A percentile compares a stretch with the other conserved stretches of the same genome.
Conservation (phyloP, 768 basidiomycete species). For the Leucogyrophana mollusca region DNA sequence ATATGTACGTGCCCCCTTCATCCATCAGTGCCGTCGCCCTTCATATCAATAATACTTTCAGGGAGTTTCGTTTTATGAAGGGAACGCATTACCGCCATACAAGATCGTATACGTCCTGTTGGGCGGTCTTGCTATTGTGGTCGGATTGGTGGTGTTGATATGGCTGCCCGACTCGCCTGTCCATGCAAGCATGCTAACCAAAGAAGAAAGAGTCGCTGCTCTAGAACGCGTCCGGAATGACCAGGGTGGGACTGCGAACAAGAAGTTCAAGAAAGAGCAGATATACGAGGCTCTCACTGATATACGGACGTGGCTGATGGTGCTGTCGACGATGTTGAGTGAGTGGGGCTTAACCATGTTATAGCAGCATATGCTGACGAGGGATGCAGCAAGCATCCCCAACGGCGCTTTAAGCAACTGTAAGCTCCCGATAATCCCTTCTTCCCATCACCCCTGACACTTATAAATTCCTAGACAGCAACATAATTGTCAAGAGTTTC, state of each 20-base stretch:
- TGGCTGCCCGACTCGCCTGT: conserved; percentile 69
- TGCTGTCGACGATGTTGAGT: conserved; percentile 59
- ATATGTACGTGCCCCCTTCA: conserved; percentile 39
- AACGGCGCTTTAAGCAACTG: conserved; percentile 66
- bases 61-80: conserved; percentile 57
- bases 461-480: conserved; percentile 43
- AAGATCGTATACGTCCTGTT: conserved; percentile 62
- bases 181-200: conserved; percentile 52
- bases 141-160: conserved; percentile 54
- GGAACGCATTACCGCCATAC: conserved; percentile 49
- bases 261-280: conserved; percentile 57
- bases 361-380: conserved; percentile 6
- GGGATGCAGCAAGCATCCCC: conserved; percentile 54
- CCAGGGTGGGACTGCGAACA: conserved; percentile 62
- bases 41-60: conserved; percentile 16
- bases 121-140: conserved; percentile 57
- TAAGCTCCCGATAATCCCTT: conserved; percentile 27
- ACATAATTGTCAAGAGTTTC: conserved; percentile 60
- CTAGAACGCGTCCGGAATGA: conserved; percentile 68
- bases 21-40: background rate
- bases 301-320: conserved; percentile 60
- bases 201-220: conserved; percentile 59
- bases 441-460: background rate
- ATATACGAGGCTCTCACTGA: conserved; percentile 56
- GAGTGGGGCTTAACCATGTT: conserved; percentile 17